Evolutionary conservation across 1,284 basidiomycete species (phyloP), one percentile per base, ranked within the genome.

Genomic region (Ganoderma multipileum): DNA sequence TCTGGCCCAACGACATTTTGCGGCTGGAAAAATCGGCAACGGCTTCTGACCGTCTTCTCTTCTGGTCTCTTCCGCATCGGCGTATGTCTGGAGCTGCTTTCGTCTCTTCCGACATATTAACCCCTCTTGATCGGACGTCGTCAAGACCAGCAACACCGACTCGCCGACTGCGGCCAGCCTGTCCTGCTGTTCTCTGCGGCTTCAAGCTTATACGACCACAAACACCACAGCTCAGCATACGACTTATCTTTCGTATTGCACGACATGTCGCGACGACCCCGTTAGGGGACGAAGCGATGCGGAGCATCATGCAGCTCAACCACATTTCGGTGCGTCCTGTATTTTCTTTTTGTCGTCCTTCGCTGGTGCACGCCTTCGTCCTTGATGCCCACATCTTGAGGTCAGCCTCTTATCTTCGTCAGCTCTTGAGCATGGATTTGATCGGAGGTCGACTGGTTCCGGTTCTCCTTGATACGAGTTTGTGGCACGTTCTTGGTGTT

Each of bases 141-240:
- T 65, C 65, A 57, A 69, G 65, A 59, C 39, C 71, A 69, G 62
- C 69, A 72, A 64, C 42, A 69, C 63, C 61, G 63, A 65, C 50
- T 67, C 55, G 67, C 65, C 64, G 42, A 58, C 9, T 41, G 52
- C 65, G 61, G 54, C 69, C 61, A 65, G 47, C 50, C 58, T 50
- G 57, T 69, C 65, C 57, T 70, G 65, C 58, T 70, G 67, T 42
- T 55, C 67, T 66, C 61, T 63, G 20, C 47, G 28, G 42, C 38
- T 20, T 28, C 38, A 33, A 55, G 30, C 8, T 42, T 18, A n/a
- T 44, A 41, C 55, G 33, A n/a, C 60, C 33, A 39, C 26, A 39
- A 61, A 38, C 47, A 20, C 16, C n/a, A 47, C 58, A 36, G 28
- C n/a, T 18, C 26, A 64, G 67, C 63, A 42, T 54, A 68, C 39